Evolutionary conservation across 2,329 filamentous ascomycete species (phyloP).

Genomic region (Fusarium brachygibbosum): DNA sequence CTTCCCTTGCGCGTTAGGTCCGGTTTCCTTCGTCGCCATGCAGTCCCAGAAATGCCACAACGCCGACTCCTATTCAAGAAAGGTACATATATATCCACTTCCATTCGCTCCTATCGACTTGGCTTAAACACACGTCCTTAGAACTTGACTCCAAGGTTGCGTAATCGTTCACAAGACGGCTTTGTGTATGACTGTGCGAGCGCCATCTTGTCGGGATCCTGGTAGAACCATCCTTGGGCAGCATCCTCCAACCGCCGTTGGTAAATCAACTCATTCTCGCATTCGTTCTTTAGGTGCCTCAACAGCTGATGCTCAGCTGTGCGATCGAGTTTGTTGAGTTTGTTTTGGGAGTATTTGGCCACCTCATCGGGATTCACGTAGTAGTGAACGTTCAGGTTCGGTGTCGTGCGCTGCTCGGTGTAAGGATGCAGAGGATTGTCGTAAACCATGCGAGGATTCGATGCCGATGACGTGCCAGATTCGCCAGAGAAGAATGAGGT

Average conservation of each 20-base stretch:
- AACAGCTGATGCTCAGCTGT: conserved; percentile 82
- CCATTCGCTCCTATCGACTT: conserved; percentile 1
- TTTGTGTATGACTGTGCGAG: conserved; percentile 69
- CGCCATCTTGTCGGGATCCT: conserved; percentile 83
- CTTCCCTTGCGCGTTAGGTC: conserved; percentile 17
- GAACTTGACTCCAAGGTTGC: conserved; percentile 55
- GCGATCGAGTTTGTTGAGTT: conserved; percentile 81
- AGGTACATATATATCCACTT: conserved; percentile 21
- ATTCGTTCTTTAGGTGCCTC: conserved; percentile 75
- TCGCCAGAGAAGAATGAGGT: conserved; percentile 80
- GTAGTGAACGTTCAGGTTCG: conserved; percentile 81
- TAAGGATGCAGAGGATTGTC: conserved; percentile 78
- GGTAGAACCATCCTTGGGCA: conserved; percentile 89
- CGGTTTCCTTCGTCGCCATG: conserved; percentile 42
- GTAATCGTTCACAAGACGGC: conserved; percentile 67
- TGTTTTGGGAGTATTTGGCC: conserved; percentile 74
- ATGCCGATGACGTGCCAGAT: conserved; percentile 56
- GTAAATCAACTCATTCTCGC: conserved; percentile 77
- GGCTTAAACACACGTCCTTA: conserved; percentile 27
- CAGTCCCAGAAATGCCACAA: conserved; percentile 49
- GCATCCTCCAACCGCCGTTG: conserved; percentile 79
- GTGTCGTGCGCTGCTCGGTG: conserved; percentile 79
- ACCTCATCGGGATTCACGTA: conserved; percentile 86
- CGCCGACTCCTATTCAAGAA: conserved; percentile 51
- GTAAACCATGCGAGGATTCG: conserved; percentile 77